Evolutionary conservation across 139 green algal genomes (phyloP).

Genomic region (Chlamydomonas urium): DNA sequence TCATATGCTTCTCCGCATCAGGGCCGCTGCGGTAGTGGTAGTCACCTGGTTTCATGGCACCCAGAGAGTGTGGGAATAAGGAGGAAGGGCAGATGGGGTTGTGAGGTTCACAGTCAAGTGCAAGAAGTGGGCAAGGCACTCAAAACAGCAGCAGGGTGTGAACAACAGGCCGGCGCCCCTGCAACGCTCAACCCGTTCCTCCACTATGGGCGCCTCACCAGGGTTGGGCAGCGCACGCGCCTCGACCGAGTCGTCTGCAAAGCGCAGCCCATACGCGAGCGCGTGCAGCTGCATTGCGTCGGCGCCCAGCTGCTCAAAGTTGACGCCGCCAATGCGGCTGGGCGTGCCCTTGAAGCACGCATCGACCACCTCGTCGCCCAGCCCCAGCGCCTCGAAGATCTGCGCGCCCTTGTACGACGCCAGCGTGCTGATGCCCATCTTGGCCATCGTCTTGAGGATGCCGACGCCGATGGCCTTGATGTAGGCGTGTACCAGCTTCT

Average conservation of each 20-base stretch:
- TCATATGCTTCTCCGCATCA: slow-evolving; percentile 83
- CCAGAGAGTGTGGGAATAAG: no score
- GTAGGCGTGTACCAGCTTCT: slow-evolving; percentile 69
- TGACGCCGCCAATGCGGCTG: slow-evolving; percentile 70
- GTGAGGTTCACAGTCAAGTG: no score
- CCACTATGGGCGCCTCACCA: not conserved
- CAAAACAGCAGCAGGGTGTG: no score
- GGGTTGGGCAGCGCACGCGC: slow-evolving; percentile 55
- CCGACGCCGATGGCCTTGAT: slow-evolving; percentile 64
- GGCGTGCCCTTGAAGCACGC: slow-evolving; percentile 87
- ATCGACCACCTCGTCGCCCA: slow-evolving; percentile 75
- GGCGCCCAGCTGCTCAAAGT: slow-evolving; percentile 50
- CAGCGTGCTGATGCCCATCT: slow-evolving; percentile 97
- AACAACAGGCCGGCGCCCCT: no score
- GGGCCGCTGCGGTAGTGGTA: slow-evolving; percentile 71
- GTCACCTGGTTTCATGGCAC: no score
- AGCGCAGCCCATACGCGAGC: slow-evolving; percentile 47
- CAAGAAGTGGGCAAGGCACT: no score
- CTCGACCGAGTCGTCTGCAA: slow-evolving; percentile 41
- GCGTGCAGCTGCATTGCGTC: slow-evolving; percentile 75
- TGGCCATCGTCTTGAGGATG: slow-evolving; percentile 72
- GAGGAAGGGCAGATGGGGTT: no score
- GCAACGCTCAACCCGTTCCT: not conserved
- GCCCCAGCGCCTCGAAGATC: slow-evolving; percentile 93
- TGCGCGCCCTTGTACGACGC: slow-evolving; percentile 95